These are phyloP conservation scores for Geoglossum glabrum DNA, from an alignment of 495 filamentous ascomycete species.

Conservation along the genomic window DNA sequence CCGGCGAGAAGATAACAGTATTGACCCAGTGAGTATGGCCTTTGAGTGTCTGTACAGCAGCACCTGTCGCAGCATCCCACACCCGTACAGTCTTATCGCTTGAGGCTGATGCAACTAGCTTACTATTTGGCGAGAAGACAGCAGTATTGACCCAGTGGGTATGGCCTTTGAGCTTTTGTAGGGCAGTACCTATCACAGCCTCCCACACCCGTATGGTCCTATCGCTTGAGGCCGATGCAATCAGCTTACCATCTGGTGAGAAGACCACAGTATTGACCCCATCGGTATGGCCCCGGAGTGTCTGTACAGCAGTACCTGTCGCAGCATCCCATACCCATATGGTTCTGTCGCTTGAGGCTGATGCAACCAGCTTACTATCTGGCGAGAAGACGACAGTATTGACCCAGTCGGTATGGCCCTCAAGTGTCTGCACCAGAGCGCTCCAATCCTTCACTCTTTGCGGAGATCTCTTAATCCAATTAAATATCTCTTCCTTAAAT, in stretches of 20 bases:
- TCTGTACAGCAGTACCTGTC: constrained; percentile 25
- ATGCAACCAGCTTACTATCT: neutral
- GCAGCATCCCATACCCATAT: neutral
- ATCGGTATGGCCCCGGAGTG: constrained; percentile 72
- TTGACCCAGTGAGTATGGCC: neutral
- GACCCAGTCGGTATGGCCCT: constrained; percentile 78
- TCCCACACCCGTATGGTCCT: neutral
- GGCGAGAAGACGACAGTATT: constrained; percentile 63
- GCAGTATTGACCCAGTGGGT: neutral
- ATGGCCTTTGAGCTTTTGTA: neutral
- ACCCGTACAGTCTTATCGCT: constrained; percentile 10
- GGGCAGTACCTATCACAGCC: neutral
- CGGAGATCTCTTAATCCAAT: neutral
- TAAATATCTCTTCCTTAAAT: neutral
- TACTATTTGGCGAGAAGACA: constrained; percentile 6
- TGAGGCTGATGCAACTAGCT: neutral
- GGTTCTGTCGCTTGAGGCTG: neutral
- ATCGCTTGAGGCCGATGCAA: neutral
- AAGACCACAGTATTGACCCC: constrained; percentile 72
- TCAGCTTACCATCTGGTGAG: constrained; percentile 21
- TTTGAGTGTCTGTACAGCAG: constrained; percentile 4
- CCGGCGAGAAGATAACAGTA: neutral
- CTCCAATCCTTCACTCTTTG: neutral
- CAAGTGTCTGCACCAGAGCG: constrained; percentile 38
- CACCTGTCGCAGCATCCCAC: constrained; percentile 12